Conservation (phyloP, 257 asterid species). For the Solanum gandarillasii region DNA sequence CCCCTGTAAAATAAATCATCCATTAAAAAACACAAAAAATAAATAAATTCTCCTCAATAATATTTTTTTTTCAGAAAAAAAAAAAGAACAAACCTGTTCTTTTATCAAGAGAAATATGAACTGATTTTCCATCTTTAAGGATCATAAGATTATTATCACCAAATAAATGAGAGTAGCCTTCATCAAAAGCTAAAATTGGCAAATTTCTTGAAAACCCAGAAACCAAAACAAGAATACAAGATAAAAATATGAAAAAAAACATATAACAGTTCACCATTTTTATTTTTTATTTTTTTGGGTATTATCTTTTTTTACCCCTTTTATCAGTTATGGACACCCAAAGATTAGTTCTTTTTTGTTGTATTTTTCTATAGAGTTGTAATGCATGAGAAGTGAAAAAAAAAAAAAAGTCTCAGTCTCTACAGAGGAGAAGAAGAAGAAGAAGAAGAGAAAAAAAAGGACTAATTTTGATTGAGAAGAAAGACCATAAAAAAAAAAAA, state of each 20-base stretch:
- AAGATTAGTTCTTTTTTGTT: neutral
- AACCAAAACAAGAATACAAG: slow-evolving; percentile 12
- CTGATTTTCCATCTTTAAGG: slow-evolving; percentile 65
- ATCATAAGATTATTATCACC: slow-evolving; percentile 75
- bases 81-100: slow-evolving; percentile 42
- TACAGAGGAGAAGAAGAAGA: slow-evolving; percentile 7
- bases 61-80: neutral
- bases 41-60: neutral
- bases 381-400: neutral
- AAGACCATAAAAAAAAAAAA: slow-evolving; percentile 3
- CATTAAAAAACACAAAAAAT: neutral
- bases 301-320: neutral
- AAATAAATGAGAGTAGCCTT: slow-evolving; percentile 80
- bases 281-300: neutral
- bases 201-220: slow-evolving; percentile 55
- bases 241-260: neutral
- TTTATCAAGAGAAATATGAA: slow-evolving; percentile 55
- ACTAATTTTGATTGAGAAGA: neutral
- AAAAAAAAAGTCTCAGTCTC: slow-evolving; percentile 9
- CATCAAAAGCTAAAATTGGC: slow-evolving; percentile 65
- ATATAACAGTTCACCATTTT: slow-evolving; percentile 21
- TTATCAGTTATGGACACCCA: neutral
- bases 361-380: slow-evolving; percentile 10
- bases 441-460: neutral
- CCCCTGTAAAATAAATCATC: slow-evolving; percentile 30